phyloP scores from a whole-genome alignment of 2,329 filamentous ascomycete species.

The Neonectria coccinea region DNA sequence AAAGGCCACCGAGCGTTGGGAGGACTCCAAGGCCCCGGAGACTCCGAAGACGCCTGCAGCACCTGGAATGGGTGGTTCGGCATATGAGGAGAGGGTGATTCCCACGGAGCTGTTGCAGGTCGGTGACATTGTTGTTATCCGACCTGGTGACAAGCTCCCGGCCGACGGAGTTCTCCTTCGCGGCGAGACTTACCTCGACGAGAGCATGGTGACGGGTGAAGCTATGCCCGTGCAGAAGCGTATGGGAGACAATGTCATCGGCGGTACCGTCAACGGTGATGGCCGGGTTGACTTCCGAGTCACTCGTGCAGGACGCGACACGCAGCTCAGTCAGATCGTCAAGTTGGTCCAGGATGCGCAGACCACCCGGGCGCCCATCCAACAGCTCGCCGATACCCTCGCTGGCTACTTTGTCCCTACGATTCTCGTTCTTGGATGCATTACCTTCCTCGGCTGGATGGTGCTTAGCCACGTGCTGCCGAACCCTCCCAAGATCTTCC shows the following conservation, averaged over 20 bases:
- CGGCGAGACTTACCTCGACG: conserved; percentile 93
- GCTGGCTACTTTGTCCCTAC: conserved; percentile 94
- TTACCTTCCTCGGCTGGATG: conserved; percentile 95
- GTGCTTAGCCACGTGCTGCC: conserved; percentile 86
- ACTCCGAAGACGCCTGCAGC: conserved; percentile 58
- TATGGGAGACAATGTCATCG: conserved; percentile 83
- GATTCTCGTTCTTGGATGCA: conserved; percentile 84
- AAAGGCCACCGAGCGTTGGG: conserved; percentile 87
- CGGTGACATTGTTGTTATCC: conserved; percentile 91
- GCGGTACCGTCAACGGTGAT: conserved; percentile 94
- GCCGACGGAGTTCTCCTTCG: conserved; percentile 89
- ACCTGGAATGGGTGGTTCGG: conserved; percentile 61
- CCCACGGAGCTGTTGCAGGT: conserved; percentile 95
- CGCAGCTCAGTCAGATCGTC: conserved; percentile 97
- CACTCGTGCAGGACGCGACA: conserved; percentile 91
- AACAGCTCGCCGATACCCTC: conserved; percentile 88
- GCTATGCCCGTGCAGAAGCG: conserved; percentile 94
- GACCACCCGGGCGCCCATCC: conserved; percentile 92
- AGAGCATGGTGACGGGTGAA: conserved; percentile 99
- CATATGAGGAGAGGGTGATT: conserved; percentile 85
- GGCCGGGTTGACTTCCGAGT: conserved; percentile 93
- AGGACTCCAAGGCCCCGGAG: conserved; percentile 44
- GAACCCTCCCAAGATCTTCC: conserved; percentile 90
- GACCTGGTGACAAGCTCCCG: conserved; percentile 95
- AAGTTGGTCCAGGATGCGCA: conserved; percentile 98